phyloP scores from a whole-genome alignment of 768 basidiomycete species.

The Macrolepiota dolichaula region DNA sequence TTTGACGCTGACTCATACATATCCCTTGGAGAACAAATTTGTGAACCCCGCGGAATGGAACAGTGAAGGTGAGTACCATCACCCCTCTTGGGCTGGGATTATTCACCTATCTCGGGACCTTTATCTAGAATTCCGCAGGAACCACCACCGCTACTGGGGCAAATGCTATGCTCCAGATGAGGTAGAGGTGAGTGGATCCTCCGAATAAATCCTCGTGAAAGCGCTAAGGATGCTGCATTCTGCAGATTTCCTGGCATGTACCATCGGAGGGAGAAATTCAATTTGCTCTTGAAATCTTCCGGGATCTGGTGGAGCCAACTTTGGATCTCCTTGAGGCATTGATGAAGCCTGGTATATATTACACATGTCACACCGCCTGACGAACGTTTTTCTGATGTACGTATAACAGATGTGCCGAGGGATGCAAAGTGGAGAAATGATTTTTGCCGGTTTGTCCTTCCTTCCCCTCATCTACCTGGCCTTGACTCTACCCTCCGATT shows the following conservation, averaged over 20 bases:
- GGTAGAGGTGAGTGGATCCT: slow-evolving; percentile 47
- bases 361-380: background rate
- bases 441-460: slow-evolving; percentile 63
- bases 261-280: slow-evolving; percentile 68
- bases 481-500: background rate
- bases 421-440: slow-evolving; percentile 79
- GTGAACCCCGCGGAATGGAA: slow-evolving; percentile 77
- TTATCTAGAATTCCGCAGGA: slow-evolving; percentile 57
- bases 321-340: slow-evolving; percentile 53
- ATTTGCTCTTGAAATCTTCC: slow-evolving; percentile 70
- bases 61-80: slow-evolving; percentile 50
- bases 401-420: slow-evolving; percentile 37
- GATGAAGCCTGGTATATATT: slow-evolving; percentile 47
- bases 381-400: slow-evolving; percentile 4
- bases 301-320: slow-evolving; percentile 62
- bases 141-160: slow-evolving; percentile 79
- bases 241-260: slow-evolving; percentile 74
- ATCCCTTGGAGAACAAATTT: slow-evolving; percentile 78
- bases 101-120: background rate
- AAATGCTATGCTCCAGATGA: slow-evolving; percentile 70
- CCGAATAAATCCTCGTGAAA: background rate
- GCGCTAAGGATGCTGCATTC: background rate
- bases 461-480: background rate
- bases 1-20: slow-evolving; percentile 75
- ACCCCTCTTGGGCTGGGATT: background rate